Evolutionary conservation across 202 grass and related monocot genomes (phyloP), one percentile per base, ranked within the genome.

Genomic region (Setaria viridis): DNA sequence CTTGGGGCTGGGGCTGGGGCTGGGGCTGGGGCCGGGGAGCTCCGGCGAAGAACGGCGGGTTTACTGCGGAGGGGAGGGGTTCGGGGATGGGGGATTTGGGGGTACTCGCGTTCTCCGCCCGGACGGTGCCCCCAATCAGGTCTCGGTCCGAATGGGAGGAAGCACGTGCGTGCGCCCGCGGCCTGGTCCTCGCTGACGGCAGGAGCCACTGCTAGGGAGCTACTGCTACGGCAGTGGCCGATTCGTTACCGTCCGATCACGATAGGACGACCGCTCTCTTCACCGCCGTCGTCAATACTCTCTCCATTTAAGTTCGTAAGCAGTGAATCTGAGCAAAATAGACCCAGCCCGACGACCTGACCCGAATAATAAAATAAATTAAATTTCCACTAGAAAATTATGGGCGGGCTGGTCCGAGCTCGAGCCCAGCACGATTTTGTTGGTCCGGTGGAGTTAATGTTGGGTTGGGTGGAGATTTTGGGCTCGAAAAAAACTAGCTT

Each of bases 91-190:
- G 20, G 70, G 16, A 67, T 59, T 46, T 49, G 30, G 29, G 8
- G 48, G 21, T 34, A 56, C 85, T 81, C 54, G 85, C 62, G 29
- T 58, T 69, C 62, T 76, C 51, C 79, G 12, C 51, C 62, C 54
- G 21, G 43, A 62, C 54, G 35, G 53, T 70, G 69, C 20, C 68
- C 46, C 60, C 69, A 62, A 76, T 76, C 76, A 42, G 76, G 76
- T 78, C 43, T 20, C 43, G 62, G 71, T 62, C 78, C 64, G 79
- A 82, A 76, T 9, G 73, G 30, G 11, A 59, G 30, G 11, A 59
- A 65, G 47, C 41, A 42, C 39, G n/a, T 19, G 37, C 39, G 67
- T 46, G 41, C 67, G 75, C 46, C 19, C 66, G 63, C 63, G 25
- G 60, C 46, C 13, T 41, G 51, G 62, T 57, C 49, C 41, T 21